phyloP scores from a whole-genome alignment of 73 alveolate genomes.

The Paramecium biaurelia region DNA sequence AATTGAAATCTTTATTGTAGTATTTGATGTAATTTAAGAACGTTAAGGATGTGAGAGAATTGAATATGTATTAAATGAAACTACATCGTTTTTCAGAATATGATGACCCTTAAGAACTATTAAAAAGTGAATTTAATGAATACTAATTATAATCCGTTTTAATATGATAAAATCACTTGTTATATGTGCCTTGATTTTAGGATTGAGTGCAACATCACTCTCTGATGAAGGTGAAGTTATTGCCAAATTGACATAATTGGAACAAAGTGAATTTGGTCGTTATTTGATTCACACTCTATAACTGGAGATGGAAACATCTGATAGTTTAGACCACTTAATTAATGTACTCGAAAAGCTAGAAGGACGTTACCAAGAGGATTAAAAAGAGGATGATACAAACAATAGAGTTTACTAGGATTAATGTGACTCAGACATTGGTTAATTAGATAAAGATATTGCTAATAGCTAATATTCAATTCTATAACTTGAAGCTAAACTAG shows the following conservation, averaged over 20 bases:
- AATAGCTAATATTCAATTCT: background rate
- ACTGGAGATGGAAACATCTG: constrained; percentile 45
- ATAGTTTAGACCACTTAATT: constrained; percentile 3
- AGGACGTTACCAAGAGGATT: constrained; percentile 4
- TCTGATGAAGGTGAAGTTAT: constrained; percentile 27
- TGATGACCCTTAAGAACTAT: constrained; percentile 42
- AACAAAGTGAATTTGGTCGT: constrained; percentile 4
- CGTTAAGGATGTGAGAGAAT: constrained; percentile 35
- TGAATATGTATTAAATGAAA: constrained; percentile 14
- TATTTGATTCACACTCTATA: background rate
- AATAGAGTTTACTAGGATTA: background rate
- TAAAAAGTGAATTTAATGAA: constrained; percentile 32
- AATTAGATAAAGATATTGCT: constrained; percentile 23
- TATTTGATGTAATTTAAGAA: constrained; percentile 20
- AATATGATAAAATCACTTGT: background rate
- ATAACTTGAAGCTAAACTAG: constrained; percentile 31
- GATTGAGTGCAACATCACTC: background rate
- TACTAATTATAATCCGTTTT: constrained; percentile 50
- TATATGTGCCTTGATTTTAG: background rate
- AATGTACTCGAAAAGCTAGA: background rate
- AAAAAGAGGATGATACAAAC: constrained; percentile 44
- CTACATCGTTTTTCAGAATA: constrained; percentile 29
- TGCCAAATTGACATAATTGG: background rate
- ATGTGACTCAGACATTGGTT: constrained; percentile 35
- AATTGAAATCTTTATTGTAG: constrained; percentile 37